Evolutionary conservation across 2,329 filamentous ascomycete species (phyloP), one percentile per base, ranked within the genome.

Genomic region (Triangularia setosa): DNA sequence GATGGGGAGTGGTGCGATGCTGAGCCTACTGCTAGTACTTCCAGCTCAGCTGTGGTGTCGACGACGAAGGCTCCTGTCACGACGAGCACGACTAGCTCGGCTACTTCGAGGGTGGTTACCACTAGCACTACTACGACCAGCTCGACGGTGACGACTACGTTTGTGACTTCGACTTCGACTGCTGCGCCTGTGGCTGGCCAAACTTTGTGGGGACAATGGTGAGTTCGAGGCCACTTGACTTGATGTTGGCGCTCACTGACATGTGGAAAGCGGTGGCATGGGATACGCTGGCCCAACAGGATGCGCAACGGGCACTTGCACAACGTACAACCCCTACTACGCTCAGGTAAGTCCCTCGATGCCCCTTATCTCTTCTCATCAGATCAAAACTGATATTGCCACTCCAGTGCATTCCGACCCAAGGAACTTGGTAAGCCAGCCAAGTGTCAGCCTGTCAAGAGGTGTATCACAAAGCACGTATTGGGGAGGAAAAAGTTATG

Each of bases 1-100:
- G 63, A 74, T 61, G 73, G 74, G 24, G 58, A 27, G 9, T 60
- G 40, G 35, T 60, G 40, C n/a, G 58, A 60, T 48, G 40, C 40
- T 48, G 40, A 48, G 40, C 52, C 52, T 55, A 27, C 21, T 25
- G 58, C 58, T 27, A 28, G 35, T n/a, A 25, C 58, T 2, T 18
- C 23, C 14, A 30, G 61, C 18, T 58, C 56, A 8, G 23, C 40
- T 24, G 21, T 54, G 44, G 24, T 58, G 11, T 25, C 59, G 4
- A 28, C 27, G 2, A 18, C 27, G 8, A 16, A 24, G 21, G 35
- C 60, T n/a, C 57, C 60, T 18, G 55, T 58, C 3, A 28, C 54
- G n/a, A 60, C 40, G n/a, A 33, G 44, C 24, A 62, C 56, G 12
- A 11, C 48, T 21, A 27, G 35, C 24, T 33, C 65, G 12, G 24